phyloP scores from a whole-genome alignment of 305 asterid genomes.

The Fraxinus latifolia region DNA sequence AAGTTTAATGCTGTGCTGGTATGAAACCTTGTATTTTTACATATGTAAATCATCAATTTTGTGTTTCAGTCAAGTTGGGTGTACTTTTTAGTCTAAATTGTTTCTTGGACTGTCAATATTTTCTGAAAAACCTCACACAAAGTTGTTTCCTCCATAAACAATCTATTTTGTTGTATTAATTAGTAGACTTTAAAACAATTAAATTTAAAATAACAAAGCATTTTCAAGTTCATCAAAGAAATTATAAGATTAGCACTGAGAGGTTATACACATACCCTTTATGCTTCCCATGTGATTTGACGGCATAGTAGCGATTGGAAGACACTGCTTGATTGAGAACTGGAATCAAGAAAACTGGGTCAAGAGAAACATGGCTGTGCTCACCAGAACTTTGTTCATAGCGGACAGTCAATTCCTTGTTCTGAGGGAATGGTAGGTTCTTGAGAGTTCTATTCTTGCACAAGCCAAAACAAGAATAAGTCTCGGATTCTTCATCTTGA shows the following conservation, averaged over 20 bases:
- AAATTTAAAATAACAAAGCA: background rate
- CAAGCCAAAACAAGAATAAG: constrained; percentile 23
- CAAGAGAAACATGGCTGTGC: background rate
- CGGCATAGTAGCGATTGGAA: constrained; percentile 29
- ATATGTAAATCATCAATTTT: background rate
- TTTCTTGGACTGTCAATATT: background rate
- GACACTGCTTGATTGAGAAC: constrained; percentile 26
- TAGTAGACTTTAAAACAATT: too few relatives aligned
- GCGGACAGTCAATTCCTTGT: constrained; percentile 17
- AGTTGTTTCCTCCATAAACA: background rate
- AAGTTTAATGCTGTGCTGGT: background rate
- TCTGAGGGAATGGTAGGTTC: constrained; percentile 28
- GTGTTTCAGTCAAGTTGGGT: background rate
- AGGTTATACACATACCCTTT: constrained; percentile 34
- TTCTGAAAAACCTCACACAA: background rate
- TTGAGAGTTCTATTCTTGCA: constrained; percentile 2
- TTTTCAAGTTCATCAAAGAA: background rate
- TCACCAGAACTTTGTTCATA: background rate
- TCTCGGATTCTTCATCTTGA: constrained; percentile 26
- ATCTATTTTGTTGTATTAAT: too few relatives aligned
- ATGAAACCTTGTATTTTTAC: background rate
- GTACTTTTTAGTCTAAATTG: background rate
- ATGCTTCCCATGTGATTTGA: constrained; percentile 12
- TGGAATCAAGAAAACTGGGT: constrained; percentile 22
- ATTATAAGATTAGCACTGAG: background rate